Evolutionary conservation across 768 basidiomycete species (phyloP), one percentile per base, ranked within the genome.

Genomic region (Hygrophorus pudorinus): DNA sequence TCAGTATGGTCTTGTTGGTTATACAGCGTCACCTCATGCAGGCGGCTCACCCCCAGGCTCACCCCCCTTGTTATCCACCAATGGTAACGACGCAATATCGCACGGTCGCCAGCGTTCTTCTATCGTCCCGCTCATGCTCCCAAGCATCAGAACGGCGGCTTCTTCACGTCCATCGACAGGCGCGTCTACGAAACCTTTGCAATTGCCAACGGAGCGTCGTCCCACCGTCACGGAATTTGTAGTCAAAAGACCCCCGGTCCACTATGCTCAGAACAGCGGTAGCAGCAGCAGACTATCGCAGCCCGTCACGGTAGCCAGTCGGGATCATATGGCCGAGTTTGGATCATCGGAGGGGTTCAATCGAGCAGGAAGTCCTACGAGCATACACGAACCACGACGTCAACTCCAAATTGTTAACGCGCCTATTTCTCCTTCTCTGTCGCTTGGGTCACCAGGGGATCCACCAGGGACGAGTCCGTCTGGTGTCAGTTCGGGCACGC

Each of bases 401-500:
- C 47, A 52, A 37, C 52, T 72, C 36, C 68, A 68, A 41, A 62
- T 72, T 2, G 64, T 63, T 11, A 71, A 72, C 42, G 56, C 62
- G 4, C 65, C 65, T 16, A 60, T 61, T 18, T 59, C 61, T 16
- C 55, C 52, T 1, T 59, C 62, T 1, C 21, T 88, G 78, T 51
- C 92, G 91, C 57, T 72, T 92, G 21, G 73, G 91, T 39, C 92
- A 92, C 55, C 70, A 91, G 1, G 89, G 79, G 33, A 90, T 90
- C 58, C 81, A 83, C 0, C 3, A 24, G 24, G 7, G 83, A 89
- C 47, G 50, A 51, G 85, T 87, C 41, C 44, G 84, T 62, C 17
- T 3, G n/a, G 18, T 45, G 42, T 33, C 14, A 36, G 34, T 31
- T 27, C 28, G 20, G 33, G 24, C 6, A 29, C 28, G 36, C 43